Conservation (phyloP, 768 basidiomycete genomes). For the Saitozyma podzolica region DNA sequence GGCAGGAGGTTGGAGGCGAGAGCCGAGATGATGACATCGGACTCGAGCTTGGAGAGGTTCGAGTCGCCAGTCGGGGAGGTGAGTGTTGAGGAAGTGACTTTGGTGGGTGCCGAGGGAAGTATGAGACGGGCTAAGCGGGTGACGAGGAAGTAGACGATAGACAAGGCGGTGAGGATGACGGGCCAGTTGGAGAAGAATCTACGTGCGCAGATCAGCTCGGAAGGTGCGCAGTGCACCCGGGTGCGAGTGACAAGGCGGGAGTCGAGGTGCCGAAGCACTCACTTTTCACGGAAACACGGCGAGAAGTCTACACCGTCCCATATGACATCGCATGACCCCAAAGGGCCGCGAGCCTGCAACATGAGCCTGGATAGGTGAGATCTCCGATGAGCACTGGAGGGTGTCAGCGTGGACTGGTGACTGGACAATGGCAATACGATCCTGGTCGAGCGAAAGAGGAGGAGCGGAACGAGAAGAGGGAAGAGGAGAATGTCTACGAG, state of each 20-base stretch:
- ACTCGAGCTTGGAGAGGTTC: constrained; percentile 37
- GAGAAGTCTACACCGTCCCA: constrained; percentile 45
- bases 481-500: no score
- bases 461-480: no score
- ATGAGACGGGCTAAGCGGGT: constrained; percentile 6
- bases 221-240: not conserved
- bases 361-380: no score
- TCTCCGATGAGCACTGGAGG: no score
- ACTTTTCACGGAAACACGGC: constrained; percentile 30
- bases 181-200: constrained; percentile 33
- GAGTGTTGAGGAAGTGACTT: constrained; percentile 18
- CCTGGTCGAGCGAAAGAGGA: no score
- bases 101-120: not conserved
- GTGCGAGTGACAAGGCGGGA: not conserved
- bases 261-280: not conserved
- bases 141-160: constrained; percentile 6
- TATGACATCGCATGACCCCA: constrained; percentile 6
- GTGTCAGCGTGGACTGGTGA: no score
- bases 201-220: not conserved
- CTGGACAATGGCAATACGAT: no score
- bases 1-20: constrained; percentile 30
- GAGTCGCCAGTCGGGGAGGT: constrained; percentile 25
- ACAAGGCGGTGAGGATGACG: constrained; percentile 16
- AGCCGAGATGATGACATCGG: constrained; percentile 33
- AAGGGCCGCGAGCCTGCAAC: no score